Conservation (phyloP, 75 land plant genomes). For the Sequoiadendron giganteum region DNA sequence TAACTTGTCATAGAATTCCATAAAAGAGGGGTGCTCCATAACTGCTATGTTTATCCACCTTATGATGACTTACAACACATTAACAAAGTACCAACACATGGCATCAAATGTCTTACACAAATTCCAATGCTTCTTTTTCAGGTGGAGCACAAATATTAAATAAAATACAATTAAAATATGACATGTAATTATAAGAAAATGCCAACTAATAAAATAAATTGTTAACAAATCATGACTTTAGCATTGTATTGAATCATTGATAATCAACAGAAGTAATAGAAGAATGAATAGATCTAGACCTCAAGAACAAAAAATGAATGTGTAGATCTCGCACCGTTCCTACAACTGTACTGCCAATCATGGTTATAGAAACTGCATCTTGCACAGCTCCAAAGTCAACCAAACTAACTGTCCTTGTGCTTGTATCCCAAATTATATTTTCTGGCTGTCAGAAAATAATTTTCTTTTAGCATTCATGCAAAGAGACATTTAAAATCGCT, state of each 20-base stretch:
- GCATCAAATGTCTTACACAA: too few species aligned
- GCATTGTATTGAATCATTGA: neutral
- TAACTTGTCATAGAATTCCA: too few species aligned
- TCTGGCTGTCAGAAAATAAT: conserved; percentile 33
- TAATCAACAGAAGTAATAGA: conserved; percentile 12
- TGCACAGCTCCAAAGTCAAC: conserved; percentile 63
- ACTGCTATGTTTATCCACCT: too few species aligned
- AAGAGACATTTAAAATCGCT: neutral
- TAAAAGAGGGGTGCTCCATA: too few species aligned
- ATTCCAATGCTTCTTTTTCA: too few species aligned
- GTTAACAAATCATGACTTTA: neutral
- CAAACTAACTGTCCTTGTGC: conserved; percentile 32
- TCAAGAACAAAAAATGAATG: conserved; percentile 21
- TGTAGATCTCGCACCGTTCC: conserved; percentile 47
- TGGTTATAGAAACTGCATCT: conserved; percentile 49
- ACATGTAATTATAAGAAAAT: too few species aligned
- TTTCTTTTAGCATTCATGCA: neutral
- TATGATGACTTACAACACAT: too few species aligned
- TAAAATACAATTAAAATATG: too few species aligned
- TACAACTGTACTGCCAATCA: conserved; percentile 54
- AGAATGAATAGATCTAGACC: conserved; percentile 28
- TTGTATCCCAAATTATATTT: conserved; percentile 43
- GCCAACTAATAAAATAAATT: too few species aligned
- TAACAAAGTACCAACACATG: too few species aligned
- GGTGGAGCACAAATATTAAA: too few species aligned